A percentile compares a stretch with the other conserved stretches of the same genome.
Conservation (phyloP, 176 grass and related monocot genomes). For the Metroxylon sagu region DNA sequence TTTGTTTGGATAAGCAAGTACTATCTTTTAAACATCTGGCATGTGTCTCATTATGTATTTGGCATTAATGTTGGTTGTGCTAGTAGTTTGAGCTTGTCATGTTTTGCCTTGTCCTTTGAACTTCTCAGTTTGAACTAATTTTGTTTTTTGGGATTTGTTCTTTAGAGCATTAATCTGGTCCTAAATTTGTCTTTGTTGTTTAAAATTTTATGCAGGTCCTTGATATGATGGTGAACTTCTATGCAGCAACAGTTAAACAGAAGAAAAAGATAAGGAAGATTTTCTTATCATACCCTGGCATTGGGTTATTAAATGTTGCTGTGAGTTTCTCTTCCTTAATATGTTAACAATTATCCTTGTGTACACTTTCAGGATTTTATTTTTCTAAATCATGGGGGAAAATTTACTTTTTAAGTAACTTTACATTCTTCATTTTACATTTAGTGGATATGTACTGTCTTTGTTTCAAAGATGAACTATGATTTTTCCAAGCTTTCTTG, state of each 20-base stretch:
- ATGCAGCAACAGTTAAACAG: conserved; percentile 33
- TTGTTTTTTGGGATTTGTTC: not conserved
- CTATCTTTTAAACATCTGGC: no score
- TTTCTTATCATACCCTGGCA: conserved; percentile 60
- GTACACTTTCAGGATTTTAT: no score
- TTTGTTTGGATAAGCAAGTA: not conserved
- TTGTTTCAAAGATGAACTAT: no score
- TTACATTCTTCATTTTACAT: no score
- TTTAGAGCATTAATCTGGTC: not conserved
- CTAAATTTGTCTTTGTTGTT: not conserved
- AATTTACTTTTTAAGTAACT: no score
- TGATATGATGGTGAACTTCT: conserved; percentile 62
- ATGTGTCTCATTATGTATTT: no score
- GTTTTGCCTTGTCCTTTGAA: not conserved
- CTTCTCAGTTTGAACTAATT: not conserved
- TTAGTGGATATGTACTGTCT: no score
- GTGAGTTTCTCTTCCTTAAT: conserved; percentile 42
- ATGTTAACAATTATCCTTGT: not conserved
- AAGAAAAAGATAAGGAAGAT: conserved; percentile 47
- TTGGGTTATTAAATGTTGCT: conserved; percentile 85
- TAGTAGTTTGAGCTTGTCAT: no score
- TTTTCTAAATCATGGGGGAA: no score
- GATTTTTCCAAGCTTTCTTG: no score
- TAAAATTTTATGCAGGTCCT: conserved; percentile 42
- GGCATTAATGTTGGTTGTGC: no score